Base-by-base conservation (phyloP, 192 early-diverging fungal genomes). In the Diversispora eburnea region DNA sequence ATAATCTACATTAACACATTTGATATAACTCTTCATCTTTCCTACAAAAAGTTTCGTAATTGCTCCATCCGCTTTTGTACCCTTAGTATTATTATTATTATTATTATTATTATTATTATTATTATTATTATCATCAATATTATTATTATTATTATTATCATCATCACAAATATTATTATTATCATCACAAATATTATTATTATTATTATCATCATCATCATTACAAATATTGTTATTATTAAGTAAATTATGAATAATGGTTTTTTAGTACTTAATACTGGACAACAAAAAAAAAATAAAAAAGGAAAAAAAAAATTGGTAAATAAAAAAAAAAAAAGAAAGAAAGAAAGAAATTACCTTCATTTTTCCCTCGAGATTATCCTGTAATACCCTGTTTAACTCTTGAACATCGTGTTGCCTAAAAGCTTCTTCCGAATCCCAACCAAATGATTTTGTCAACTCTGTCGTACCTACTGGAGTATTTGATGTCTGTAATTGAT, bases 371-470 rank as follows among this genome's bases (percentile, higher is more conserved):
- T 98, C 98, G 51, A 99, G 80, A 80, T 94, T 96, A 78, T 99
- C 96, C 79, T 96, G 95, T 58, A 99, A 83, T 12, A 98, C 94
- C 59, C 98, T 87, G 80, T 96, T 96, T 76, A 99, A 96, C 79
- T 98, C 96, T 78, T 98, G 95, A n/a, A 98, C 92, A 81, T 99
- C 98, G 76, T 99, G 98, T 83, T 99, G 96, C 87, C 89, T 91
- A 74, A 98, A 99, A 22, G 93, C 90, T 47, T 98, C 98, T 47
- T 90, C 67, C 12, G 95, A 91, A 78, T 97, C 91, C 98, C 98
- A 99, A 39, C 98, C 98, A 88, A 99, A 99, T 0, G 95, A 96
- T 78, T 91, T 91, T 56, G 98, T 99, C 74, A 99, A 83, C 82
- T 98, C 98, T 3, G 87, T 95, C 3, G 98, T 99, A 43, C 88